Evolutionary conservation across 345 rosid genomes (phyloP).

Genomic region (Citrus maxima): DNA sequence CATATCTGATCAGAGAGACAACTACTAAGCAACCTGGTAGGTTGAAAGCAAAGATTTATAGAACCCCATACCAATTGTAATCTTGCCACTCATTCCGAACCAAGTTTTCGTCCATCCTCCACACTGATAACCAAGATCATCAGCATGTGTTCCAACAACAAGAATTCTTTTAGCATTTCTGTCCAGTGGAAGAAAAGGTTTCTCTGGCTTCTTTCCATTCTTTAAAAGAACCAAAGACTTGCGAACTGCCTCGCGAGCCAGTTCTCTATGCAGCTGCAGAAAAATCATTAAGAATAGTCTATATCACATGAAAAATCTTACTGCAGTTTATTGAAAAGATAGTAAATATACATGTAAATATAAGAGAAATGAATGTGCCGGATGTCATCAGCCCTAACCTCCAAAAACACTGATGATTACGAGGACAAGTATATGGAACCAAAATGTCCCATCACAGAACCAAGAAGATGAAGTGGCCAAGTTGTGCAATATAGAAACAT

Average conservation of each 20-base stretch:
- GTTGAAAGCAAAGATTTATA: not conserved
- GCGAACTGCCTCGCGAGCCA: conserved; percentile 81
- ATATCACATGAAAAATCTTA: not conserved
- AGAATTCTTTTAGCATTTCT: conserved; percentile 63
- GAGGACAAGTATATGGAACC: not conserved
- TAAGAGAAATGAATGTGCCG: not conserved
- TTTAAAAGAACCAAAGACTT: conserved; percentile 83
- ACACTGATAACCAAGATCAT: conserved; percentile 85
- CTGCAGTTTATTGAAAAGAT: not conserved
- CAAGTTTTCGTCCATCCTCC: conserved; percentile 90
- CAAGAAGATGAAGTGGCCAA: not conserved
- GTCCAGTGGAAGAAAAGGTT: conserved; percentile 67
- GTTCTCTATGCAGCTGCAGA: conserved; percentile 65
- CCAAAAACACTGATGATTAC: too few relatives aligned
- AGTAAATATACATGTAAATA: not conserved
- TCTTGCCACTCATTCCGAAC: conserved; percentile 69
- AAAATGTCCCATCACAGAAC: not conserved
- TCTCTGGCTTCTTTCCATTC: conserved; percentile 58
- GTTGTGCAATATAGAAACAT: not conserved
- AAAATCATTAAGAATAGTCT: conserved; percentile 2
- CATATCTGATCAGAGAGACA: not conserved
- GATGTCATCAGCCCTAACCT: not conserved
- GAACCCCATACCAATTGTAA: conserved; percentile 63
- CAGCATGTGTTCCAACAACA: conserved; percentile 75
- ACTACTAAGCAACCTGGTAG: not conserved